Evolutionary conservation across 75 land plant species (phyloP), one percentile per base, ranked within the genome.

Genomic region (Picea sitchensis): DNA sequence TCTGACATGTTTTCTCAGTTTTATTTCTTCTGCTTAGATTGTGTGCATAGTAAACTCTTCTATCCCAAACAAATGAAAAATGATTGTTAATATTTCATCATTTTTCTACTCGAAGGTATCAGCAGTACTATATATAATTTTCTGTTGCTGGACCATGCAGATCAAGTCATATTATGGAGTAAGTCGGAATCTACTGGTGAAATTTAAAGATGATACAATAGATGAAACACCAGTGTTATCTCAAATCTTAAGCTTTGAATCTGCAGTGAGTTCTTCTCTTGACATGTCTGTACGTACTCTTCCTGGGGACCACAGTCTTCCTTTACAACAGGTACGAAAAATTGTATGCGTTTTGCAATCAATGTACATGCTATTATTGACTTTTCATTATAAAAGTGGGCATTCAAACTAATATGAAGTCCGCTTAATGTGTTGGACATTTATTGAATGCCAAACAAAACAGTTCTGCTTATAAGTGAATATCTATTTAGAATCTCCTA

Each of bases 301-400:
- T 73, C 91, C 95, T 67, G 99, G 99, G 62, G 95, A 96, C 83
- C 99, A 96, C 81, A 91, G 88, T 20, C 89, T 94, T 56, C 99
- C 99, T 59, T 75, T 95, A 51, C 93, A 89, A 79, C 99, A 96
- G 93, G 99, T 94, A 68, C 8, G 8, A 54, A 38, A 74, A 51
- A 38, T 51, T 23, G 34, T 8, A 15, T 62, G 72, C 47, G 17
- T 36, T 15, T 4, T 36, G 36, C 44, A 68, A 68, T 68, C 44
- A 36, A 17, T 36, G 47, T 4, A 38, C n/a, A 69, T 38, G 31
- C 5, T 32, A 67, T 17, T 36, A 17, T 67, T 67, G 18, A 6
- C 17, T 67, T 34, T 67, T 64, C 26, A 2, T 21, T 26, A 64
- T 30, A 64, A 23, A 65, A 30, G 32, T 36, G 32, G 3, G 13